Evolutionary conservation across 1,284 basidiomycete genomes (phyloP).

Genomic region (Trametes sp.): DNA sequence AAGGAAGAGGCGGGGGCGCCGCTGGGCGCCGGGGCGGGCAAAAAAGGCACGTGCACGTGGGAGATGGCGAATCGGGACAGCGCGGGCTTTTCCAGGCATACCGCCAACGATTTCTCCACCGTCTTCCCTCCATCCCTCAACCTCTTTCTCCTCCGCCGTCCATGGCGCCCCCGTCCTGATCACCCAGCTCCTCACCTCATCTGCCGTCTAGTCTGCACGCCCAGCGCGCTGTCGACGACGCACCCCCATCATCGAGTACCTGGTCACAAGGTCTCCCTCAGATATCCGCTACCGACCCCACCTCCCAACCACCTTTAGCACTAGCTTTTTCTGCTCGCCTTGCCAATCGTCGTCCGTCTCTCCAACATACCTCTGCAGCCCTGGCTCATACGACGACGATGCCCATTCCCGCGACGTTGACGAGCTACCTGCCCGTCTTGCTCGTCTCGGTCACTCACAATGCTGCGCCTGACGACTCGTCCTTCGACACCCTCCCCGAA

Average conservation of each 20-base stretch:
- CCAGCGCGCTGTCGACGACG: constrained; percentile 20
- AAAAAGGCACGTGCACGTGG: constrained; percentile 17
- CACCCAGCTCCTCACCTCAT: too few species aligned
- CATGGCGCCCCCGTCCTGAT: constrained; percentile 27
- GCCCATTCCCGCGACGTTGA: constrained; percentile 41
- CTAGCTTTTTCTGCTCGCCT: constrained; percentile 6
- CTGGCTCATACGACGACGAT: constrained; percentile 29
- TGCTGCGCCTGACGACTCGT: constrained; percentile 70
- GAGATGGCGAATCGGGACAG: constrained; percentile 21
- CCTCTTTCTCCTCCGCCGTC: constrained; percentile 17
- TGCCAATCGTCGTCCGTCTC: neutral
- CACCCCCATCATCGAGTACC: neutral
- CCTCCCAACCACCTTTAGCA: constrained; percentile 22
- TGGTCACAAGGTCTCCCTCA: constrained; percentile 21
- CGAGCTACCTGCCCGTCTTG: constrained; percentile 73
- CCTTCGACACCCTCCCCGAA: constrained; percentile 67
- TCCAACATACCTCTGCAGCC: constrained; percentile 16
- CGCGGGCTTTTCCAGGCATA: constrained; percentile 22
- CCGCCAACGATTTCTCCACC: constrained; percentile 22
- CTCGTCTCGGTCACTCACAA: constrained; percentile 68
- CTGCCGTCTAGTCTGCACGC: constrained; percentile 18
- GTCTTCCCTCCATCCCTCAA: constrained; percentile 4
- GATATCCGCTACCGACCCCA: constrained; percentile 27
- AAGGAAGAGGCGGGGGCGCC: constrained; percentile 17
- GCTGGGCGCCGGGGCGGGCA: constrained; percentile 5